A percentile compares a stretch with the other conserved stretches of the same genome.
Evolutionary conservation across 169 alveolate genomes (phyloP).

Genomic region (Plasmodium malariae): DNA sequence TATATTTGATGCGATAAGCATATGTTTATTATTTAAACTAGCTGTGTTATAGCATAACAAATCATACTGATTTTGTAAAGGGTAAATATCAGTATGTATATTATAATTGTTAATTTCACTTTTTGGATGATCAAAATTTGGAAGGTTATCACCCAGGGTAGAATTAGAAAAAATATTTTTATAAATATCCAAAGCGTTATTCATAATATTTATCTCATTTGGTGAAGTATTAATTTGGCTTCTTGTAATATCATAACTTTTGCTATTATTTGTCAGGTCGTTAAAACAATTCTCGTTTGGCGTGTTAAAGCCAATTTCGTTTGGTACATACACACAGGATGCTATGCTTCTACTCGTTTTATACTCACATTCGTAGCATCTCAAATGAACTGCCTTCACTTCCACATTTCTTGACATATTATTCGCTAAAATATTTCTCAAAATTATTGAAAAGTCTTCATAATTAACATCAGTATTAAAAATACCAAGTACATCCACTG

Average conservation of each 20-base stretch:
- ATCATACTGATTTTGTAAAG: too few relatives aligned
- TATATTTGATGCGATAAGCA: too few relatives aligned
- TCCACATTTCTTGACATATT: slow-evolving; percentile 17
- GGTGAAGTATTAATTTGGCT: background rate
- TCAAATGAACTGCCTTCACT: slow-evolving; percentile 15
- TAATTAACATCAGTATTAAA: background rate
- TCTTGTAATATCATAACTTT: background rate
- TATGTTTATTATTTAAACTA: too few relatives aligned
- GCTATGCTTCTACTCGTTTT: background rate
- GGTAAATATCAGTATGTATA: too few relatives aligned
- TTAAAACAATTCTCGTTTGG: background rate
- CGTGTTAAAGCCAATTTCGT: too few relatives aligned
- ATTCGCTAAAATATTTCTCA: slow-evolving; percentile 15
- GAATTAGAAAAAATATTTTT: slow-evolving; percentile 26
- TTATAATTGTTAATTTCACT: background rate
- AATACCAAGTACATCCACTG: slow-evolving; percentile 39
- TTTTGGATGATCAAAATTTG: background rate
- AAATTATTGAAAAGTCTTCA: background rate
- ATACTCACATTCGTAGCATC: slow-evolving; percentile 35
- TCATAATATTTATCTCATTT: background rate
- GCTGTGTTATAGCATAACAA: too few relatives aligned
- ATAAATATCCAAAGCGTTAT: slow-evolving; percentile 32
- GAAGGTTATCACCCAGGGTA: background rate
- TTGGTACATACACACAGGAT: background rate
- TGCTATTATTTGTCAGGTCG: background rate